Percentiles rank a stretch among this genome's conserved stretches.
These are phyloP conservation scores for Pyracantha coccinea DNA, from an alignment of 331 rosid genomes.

Conservation along the genomic window DNA sequence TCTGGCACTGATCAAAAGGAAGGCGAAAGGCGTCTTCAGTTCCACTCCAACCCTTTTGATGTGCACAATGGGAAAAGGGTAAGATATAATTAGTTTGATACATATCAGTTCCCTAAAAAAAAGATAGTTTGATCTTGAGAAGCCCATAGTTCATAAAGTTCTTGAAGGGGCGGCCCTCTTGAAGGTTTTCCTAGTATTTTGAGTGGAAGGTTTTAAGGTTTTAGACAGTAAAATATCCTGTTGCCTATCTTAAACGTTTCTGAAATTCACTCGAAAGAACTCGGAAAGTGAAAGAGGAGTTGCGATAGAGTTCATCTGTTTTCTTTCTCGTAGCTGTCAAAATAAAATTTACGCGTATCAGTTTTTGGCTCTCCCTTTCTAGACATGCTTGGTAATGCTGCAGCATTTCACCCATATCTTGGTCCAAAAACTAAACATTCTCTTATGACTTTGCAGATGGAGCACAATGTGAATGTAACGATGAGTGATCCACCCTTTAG, in stretches of 20 bases:
- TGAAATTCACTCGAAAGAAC: not conserved
- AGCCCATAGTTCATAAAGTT: not conserved
- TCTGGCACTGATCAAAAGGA: slow-evolving; percentile 39
- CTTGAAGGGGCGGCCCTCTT: not conserved
- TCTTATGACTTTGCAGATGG: slow-evolving; percentile 51
- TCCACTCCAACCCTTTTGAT: slow-evolving; percentile 39
- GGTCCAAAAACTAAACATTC: slow-evolving; percentile 2
- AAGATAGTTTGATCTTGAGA: not conserved
- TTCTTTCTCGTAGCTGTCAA: not conserved
- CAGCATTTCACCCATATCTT: not conserved
- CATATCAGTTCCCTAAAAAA: not conserved
- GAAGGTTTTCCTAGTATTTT: not conserved
- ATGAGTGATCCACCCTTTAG: slow-evolving; percentile 46
- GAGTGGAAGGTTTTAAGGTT: not conserved
- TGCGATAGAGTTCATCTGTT: not conserved
- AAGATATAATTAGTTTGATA: not conserved
- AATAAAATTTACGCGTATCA: not conserved
- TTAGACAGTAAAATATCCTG: not conserved
- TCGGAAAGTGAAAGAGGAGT: not conserved
- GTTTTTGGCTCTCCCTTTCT: not conserved
- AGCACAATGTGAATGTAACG: slow-evolving; percentile 36
- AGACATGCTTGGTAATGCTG: not conserved
- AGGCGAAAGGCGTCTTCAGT: slow-evolving; percentile 40
- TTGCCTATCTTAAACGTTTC: not conserved
- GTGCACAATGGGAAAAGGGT: slow-evolving; percentile 57